These are phyloP conservation scores for Penicillium herquei DNA, from an alignment of 495 filamentous ascomycete species.

Conservation along the genomic window DNA sequence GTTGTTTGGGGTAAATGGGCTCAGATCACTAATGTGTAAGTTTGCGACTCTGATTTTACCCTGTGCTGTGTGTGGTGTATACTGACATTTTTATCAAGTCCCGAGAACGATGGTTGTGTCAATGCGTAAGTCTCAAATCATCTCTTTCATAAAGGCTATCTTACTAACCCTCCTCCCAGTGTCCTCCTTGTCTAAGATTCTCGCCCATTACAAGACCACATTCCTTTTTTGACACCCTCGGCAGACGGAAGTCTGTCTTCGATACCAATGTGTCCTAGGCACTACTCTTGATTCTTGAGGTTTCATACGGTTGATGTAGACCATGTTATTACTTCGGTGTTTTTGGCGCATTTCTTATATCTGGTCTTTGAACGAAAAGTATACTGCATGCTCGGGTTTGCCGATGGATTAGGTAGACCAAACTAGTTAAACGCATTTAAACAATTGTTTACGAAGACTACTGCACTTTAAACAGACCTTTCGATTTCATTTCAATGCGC, in stretches of 20 bases:
- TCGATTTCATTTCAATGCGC: too few relatives aligned
- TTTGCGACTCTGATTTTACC: conserved; percentile 1
- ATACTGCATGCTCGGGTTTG: conserved; percentile 18
- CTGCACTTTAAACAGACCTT: too few relatives aligned
- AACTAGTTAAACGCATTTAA: conserved; percentile 20
- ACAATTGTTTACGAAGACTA: conserved; percentile 8
- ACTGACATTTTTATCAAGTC: conserved; percentile 6
- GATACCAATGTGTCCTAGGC: conserved; percentile 27
- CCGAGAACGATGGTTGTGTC: conserved; percentile 27
- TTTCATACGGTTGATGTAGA: conserved; percentile 22
- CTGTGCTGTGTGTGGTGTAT: not conserved
- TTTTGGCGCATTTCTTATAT: conserved; percentile 27
- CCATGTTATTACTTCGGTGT: conserved; percentile 25
- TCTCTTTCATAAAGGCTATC: not conserved
- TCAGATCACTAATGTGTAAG: conserved; percentile 62
- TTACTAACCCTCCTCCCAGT: conserved; percentile 9
- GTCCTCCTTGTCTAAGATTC: conserved; percentile 29
- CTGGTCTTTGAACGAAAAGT: conserved; percentile 29
- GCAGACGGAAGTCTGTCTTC: conserved; percentile 18
- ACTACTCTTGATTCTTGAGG: conserved; percentile 19
- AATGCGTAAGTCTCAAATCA: conserved; percentile 15
- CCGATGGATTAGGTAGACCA: conserved; percentile 22
- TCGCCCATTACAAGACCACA: conserved; percentile 6
- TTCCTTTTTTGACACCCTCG: conserved; percentile 12
- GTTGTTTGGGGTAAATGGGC: conserved; percentile 89